Base-by-base conservation (phyloP, 1,284 basidiomycete species). In the Fomitopsis schrenkii region DNA sequence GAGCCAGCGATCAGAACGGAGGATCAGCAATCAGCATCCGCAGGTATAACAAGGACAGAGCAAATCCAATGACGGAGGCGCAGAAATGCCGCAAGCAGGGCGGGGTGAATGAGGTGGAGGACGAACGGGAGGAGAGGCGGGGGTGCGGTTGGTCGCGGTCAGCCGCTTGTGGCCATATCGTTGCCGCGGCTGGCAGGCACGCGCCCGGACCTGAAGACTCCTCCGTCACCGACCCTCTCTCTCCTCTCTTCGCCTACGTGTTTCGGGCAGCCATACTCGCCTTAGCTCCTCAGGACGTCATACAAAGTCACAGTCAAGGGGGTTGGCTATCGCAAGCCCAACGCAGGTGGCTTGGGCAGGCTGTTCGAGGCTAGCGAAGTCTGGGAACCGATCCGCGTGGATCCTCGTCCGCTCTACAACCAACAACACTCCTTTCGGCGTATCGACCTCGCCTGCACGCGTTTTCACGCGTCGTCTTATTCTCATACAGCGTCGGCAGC, bases 141-240 rank as follows among this genome's bases (percentile, higher is more conserved):
- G 9, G 52, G 35, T 42, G 58, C 10, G 17, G 55, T 42, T 44
- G 46, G 48, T 52, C 36, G 59, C 59, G 52, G 60, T 62, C 57
- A 62, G 61, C 63, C 63, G 57, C 63, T 38, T 45, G 57, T 56
- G 48, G 42, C 55, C 46, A 58, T 60, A 48, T 62, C 60, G 60
- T 48, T 12, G 52, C 41, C 48, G 22, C 22, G 44, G 57, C 57
- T 45, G 35, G 14, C 56, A 48, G 26, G 42, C 44, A 28, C 40
- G 44, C 19, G 45, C 44, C 57, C 28, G 45, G 2, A 50, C 14
- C 46, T 28, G 46, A 12, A 46, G 14, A 26, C 44, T 38, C 45
- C 44, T 17, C 35, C 33, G 35, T 38, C 30, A 17, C 33, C 30
- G 33, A 22, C 17, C 56, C 44, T 42, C 55, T 26, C 7, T 46